phyloP scores from a whole-genome alignment of 352 stramenopile species.

The Globisporangium polare region DNA sequence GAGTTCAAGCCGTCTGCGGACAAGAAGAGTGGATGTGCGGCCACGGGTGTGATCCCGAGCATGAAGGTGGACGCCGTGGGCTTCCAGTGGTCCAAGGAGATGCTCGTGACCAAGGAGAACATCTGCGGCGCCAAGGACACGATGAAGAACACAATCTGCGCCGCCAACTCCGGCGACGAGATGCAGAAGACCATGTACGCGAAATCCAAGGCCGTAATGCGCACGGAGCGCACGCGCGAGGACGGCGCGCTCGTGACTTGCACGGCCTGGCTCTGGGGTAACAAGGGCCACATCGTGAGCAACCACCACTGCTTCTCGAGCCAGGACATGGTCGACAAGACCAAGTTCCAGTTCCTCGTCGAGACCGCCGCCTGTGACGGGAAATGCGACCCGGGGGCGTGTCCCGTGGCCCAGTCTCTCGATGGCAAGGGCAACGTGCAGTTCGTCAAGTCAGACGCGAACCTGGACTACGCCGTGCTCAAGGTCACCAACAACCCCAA shows the following conservation, averaged over 20 bases:
- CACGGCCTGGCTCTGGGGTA: slow-evolving; percentile 27
- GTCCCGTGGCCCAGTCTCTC: slow-evolving; percentile 31
- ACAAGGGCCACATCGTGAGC: slow-evolving; percentile 30
- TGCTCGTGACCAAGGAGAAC: slow-evolving; percentile 31
- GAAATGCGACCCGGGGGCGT: slow-evolving; percentile 20
- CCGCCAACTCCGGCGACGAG: slow-evolving; percentile 24
- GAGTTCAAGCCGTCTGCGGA: slow-evolving; percentile 34
- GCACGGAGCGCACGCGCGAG: slow-evolving; percentile 40
- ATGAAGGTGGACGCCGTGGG: slow-evolving; percentile 28
- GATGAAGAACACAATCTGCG: slow-evolving; percentile 59
- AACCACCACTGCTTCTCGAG: slow-evolving; percentile 42
- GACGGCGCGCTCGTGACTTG: slow-evolving; percentile 48
- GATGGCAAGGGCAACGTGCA: slow-evolving; percentile 37
- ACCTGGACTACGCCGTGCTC: slow-evolving; percentile 52
- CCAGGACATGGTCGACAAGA: slow-evolving; percentile 29
- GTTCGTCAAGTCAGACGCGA: slow-evolving; percentile 52
- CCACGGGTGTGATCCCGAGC: slow-evolving; percentile 15
- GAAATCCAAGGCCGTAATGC: slow-evolving; percentile 40
- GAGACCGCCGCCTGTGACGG: slow-evolving; percentile 19
- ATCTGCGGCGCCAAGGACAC: slow-evolving; percentile 48
- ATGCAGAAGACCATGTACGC: slow-evolving; percentile 37
- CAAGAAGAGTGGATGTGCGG: slow-evolving; percentile 14
- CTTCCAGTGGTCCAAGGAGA: slow-evolving; percentile 36
- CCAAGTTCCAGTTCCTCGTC: slow-evolving; percentile 25
- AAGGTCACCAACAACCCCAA: slow-evolving; percentile 38